Percentiles rank a stretch among this genome's conserved stretches.
Evolutionary conservation across 139 green algal species (phyloP).

Genomic region (Chlorella sp.): DNA sequence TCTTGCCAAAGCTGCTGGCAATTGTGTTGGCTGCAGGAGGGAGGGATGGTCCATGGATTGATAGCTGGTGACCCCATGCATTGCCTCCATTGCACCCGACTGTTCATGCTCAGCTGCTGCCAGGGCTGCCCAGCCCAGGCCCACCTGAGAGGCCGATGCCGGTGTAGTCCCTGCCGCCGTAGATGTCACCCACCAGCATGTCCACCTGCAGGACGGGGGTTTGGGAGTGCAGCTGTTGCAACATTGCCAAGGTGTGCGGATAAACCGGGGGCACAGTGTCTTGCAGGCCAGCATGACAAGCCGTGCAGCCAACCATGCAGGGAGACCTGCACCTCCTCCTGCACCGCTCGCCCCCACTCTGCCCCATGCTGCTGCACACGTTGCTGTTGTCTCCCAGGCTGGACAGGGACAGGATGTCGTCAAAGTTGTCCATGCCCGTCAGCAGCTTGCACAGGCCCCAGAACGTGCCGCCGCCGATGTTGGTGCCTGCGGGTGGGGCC

Average conservation of each 20-base stretch:
- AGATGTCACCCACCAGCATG: constrained; percentile 99
- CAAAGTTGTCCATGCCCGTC: constrained; percentile 78
- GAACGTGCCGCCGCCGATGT: constrained; percentile 98
- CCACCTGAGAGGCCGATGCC: constrained; percentile 85
- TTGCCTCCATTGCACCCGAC: too few species aligned
- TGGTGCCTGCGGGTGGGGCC: constrained; percentile 71
- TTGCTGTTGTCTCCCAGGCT: constrained; percentile 87
- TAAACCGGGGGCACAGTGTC: background rate
- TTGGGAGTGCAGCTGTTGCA: too few species aligned
- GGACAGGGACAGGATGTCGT: constrained; percentile 96
- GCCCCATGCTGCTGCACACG: constrained; percentile 41
- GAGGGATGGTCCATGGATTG: background rate
- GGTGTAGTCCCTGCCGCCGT: constrained; percentile 93
- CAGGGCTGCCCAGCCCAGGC: background rate
- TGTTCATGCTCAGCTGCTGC: too few species aligned
- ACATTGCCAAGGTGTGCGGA: background rate
- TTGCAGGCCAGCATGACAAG: background rate
- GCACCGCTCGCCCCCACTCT: background rate
- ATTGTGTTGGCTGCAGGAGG: constrained; percentile 84
- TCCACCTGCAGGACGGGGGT: constrained; percentile 75
- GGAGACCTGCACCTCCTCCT: too few species aligned
- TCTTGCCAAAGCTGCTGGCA: constrained; percentile 95
- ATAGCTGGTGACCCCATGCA: background rate
- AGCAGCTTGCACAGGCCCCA: constrained; percentile 94
- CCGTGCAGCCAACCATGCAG: too few species aligned